Base-by-base conservation (phyloP, 805 yeast genomes). In the Metschnikowia vanudenii region DNA sequence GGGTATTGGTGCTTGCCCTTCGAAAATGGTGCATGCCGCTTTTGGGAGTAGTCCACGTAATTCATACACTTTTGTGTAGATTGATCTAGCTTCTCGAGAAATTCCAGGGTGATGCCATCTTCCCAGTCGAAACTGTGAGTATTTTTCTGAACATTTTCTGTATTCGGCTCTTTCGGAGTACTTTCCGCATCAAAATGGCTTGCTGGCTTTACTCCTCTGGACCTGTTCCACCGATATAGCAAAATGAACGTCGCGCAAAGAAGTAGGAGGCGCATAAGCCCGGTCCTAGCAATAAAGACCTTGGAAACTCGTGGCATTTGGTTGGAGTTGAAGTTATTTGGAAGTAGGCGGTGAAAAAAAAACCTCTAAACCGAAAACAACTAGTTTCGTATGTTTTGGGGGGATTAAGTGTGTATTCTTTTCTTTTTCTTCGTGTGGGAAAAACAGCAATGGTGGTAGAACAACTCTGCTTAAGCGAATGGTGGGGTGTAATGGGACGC, bases 41-140 rank as follows among this genome's bases (percentile, higher is more conserved):
- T 49, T 45, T 74, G 61, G 0, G 94, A 75, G 59, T 84, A 88
- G 0, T 74, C 76, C 17, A 76, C 75, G 60, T 88, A 88, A 47
- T 80, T 79, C 1, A 82, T 82, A 61, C 96, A 88, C 11, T 44
- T 30, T 12, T 45, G 39, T 1, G 28, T 26, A 26, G 31, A 26
- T 30, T 46, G 50, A 22, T 64, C 65, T 53, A 63, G 32, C 13
- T 39, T 24, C 16, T 39, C 43, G 37, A 62, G 52, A 37, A 58
- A 57, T 10, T 51, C 52, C 14, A 47, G 43, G 18, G 47, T 45
- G 41, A 45, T 45, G 7, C 39, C 47, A 28, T 45, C 47, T 12
- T 35, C 20, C 47, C 47, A 45, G 12, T 43, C 42, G 31, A 30
- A 18, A 18, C 28, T 30, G 18, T 39, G 5, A 3, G 10, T 20